Evolutionary conservation across 225 moss, liverwort and hornwort genomes (phyloP).

Genomic region (Antitrichia curtipendula): DNA sequence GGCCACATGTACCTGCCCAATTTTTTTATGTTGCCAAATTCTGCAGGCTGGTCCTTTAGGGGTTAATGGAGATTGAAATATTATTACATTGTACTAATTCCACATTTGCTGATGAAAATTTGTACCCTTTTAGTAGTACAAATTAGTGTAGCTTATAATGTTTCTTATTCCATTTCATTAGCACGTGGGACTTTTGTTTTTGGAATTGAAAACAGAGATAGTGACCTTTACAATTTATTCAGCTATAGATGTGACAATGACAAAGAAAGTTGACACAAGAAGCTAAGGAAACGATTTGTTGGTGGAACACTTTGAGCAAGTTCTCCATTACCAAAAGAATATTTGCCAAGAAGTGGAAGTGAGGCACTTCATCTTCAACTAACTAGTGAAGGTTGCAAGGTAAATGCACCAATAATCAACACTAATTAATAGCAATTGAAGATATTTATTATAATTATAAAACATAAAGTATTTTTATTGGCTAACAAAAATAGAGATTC

Average conservation of each 20-base stretch:
- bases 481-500: neutral
- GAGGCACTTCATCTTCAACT: neutral
- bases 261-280: accelerated
- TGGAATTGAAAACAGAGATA: neutral
- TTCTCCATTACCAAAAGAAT: neutral
- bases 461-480: neutral
- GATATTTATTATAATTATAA: neutral
- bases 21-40: too few relatives aligned
- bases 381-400: accelerated
- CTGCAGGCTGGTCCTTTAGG: too few relatives aligned
- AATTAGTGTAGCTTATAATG: neutral
- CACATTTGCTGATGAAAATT: accelerated
- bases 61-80: too few relatives aligned
- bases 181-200: neutral
- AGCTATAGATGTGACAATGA: neutral
- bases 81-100: neutral
- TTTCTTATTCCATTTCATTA: neutral
- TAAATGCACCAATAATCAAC: neutral
- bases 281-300: neutral
- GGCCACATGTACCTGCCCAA: too few relatives aligned
- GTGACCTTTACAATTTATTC: accelerated
- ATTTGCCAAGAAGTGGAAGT: neutral
- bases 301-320: accelerated
- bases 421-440: neutral
- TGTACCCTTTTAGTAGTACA: neutral